Conservation (phyloP, 2,329 filamentous ascomycete genomes). For the Arthrobotrys musiformis region DNA sequence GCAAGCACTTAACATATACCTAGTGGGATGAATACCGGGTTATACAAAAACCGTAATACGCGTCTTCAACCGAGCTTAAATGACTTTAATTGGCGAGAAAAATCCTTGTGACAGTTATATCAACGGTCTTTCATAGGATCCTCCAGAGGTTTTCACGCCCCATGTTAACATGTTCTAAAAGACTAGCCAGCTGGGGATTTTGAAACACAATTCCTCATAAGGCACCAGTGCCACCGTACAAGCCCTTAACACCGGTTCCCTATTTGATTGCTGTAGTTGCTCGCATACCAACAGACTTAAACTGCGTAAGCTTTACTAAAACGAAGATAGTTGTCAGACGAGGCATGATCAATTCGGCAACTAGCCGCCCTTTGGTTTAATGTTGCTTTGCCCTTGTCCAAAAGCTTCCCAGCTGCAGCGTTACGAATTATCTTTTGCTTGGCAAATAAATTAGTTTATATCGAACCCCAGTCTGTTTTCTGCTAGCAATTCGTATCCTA, state of each 20-base stretch:
- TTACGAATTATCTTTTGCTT: not conserved
- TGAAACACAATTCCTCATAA: slow-evolving; percentile 10
- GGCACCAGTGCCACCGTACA: not conserved
- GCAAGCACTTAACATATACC: too few relatives aligned
- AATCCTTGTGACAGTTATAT: not conserved
- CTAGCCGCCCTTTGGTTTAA: not conserved
- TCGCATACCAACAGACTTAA: not conserved
- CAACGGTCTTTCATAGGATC: not conserved
- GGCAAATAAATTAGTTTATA: not conserved
- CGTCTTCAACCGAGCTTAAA: not conserved
- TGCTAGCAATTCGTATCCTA: not conserved
- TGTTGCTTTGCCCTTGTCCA: not conserved
- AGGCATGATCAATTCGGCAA: not conserved
- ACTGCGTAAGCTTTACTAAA: not conserved
- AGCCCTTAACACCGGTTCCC: not conserved
- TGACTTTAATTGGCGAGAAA: not conserved
- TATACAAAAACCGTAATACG: not conserved
- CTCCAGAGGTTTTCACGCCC: not conserved
- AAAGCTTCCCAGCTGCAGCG: too few relatives aligned
- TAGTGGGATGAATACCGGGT: too few relatives aligned
- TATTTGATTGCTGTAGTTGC: not conserved
- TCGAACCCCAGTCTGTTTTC: not conserved
- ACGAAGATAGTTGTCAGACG: too few relatives aligned
- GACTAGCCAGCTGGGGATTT: not conserved
- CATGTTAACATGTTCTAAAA: too few relatives aligned